Evolutionary conservation across 208 protist species (phyloP).

Genomic region (Acanthamoeba healyi): DNA sequence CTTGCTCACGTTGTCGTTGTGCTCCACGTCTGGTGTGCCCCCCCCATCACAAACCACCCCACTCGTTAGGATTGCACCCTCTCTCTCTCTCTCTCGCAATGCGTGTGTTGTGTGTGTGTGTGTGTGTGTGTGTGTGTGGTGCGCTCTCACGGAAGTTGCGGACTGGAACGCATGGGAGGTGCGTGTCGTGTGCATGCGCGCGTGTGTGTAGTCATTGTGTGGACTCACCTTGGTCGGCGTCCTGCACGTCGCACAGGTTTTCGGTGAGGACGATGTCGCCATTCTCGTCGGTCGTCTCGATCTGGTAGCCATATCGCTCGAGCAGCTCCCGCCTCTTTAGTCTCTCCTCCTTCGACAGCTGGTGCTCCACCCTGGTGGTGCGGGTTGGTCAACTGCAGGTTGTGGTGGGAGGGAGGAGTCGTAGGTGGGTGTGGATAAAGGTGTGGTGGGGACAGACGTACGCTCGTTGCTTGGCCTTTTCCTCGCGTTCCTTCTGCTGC

Average conservation of each 20-base stretch:
- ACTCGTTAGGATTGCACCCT: neutral
- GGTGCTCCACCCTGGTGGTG: neutral
- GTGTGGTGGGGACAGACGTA: neutral
- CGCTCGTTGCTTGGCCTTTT: slow-evolving; percentile 15
- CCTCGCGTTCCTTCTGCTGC: slow-evolving; percentile 6
- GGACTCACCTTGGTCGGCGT: too few relatives aligned
- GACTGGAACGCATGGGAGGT: too few relatives aligned
- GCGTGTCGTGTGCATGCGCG: too few relatives aligned
- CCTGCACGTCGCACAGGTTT: neutral
- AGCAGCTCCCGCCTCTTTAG: slow-evolving; percentile 20
- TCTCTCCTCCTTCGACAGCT: slow-evolving; percentile 4
- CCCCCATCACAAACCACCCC: neutral
- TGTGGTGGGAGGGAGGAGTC: neutral
- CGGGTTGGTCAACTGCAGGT: too few relatives aligned
- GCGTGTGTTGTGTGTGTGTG: too few relatives aligned
- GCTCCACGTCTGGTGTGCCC: neutral
- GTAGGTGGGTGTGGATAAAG: too few relatives aligned
- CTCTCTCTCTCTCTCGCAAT: too few relatives aligned
- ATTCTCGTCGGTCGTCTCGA: slow-evolving; percentile 25
- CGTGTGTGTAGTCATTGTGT: too few relatives aligned
- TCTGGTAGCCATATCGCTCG: slow-evolving; percentile 8
- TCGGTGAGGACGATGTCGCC: slow-evolving; percentile 43
- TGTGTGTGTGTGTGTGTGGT: too few relatives aligned
- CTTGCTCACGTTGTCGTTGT: slow-evolving; percentile 32
- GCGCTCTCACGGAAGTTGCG: too few relatives aligned